These are phyloP conservation scores for Gracilaria gracilis DNA, from an alignment of 23 red algal species.

Conservation along the genomic window DNA sequence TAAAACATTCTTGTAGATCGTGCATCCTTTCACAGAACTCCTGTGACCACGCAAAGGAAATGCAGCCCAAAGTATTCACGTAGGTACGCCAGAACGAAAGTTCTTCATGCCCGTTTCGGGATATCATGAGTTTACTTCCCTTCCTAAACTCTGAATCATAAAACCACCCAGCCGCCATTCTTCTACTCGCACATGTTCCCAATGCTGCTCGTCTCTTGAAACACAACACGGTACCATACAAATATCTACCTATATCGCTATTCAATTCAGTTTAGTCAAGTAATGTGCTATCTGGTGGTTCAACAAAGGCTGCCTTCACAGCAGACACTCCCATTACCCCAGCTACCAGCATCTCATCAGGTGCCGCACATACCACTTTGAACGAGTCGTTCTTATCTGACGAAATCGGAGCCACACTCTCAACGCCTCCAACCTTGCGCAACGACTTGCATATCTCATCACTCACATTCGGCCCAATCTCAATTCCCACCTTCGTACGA, in stretches of 20 bases:
- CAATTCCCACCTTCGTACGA: constrained; percentile 21
- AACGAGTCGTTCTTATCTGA: constrained; percentile 40
- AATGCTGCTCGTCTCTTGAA: too few relatives aligned
- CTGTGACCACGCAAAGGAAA: too few relatives aligned
- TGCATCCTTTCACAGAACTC: too few relatives aligned
- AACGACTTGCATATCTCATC: constrained; percentile 53
- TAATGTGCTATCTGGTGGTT: constrained; percentile 18
- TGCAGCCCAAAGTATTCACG: too few relatives aligned
- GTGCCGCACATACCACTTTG: constrained; percentile 49
- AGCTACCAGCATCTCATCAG: constrained; percentile 73
- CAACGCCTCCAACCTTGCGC: constrained; percentile 53
- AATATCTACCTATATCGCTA: not conserved
- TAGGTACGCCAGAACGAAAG: too few relatives aligned
- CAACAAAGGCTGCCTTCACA: constrained; percentile 51
- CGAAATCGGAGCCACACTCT: constrained; percentile 29
- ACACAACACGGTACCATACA: too few relatives aligned
- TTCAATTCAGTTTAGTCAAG: constrained; percentile 42
- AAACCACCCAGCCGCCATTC: too few relatives aligned
- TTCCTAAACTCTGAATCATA: too few relatives aligned
- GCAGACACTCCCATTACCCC: constrained; percentile 46
- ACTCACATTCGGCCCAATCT: constrained; percentile 12
- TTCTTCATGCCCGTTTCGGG: too few relatives aligned
- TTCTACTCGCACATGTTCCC: too few relatives aligned
- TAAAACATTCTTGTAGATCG: too few relatives aligned
- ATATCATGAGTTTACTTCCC: too few relatives aligned